Evolutionary conservation across 140 eudicot genomes (phyloP), one percentile per base, ranked within the genome.

Genomic region (Bidens hawaiensis): DNA sequence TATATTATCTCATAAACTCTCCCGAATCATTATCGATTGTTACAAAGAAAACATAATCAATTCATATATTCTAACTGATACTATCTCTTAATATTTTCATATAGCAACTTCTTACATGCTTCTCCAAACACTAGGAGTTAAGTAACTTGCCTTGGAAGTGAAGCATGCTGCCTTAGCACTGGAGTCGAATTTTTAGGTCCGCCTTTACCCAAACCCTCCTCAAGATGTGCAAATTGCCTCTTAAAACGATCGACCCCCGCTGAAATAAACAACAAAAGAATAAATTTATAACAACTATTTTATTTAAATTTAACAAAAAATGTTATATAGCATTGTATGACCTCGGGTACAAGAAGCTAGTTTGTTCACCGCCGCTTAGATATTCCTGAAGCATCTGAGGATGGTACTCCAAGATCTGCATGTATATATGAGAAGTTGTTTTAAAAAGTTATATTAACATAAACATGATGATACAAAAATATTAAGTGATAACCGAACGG

Each of bases 341-440:
- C 94, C 95, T 90, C 24, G 97, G 97, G 83, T 90, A 90, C 95
- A 90, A 83, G 76, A 90, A 90, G 85, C 95, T 90, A 55, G 94
- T 90, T 61, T 81, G 95, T 47, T 90, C 95, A 64, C 83, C 90
- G 36, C 94, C 97, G 26, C 83, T 85, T 46, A 76, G 75, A 75
- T 90, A 81, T 69, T 90, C 97, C 75, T 90, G 73, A 67, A 90
- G 95, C 94, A 90, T 86, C 74, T 90, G 95, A 9, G 97, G 97
- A 73, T 86, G 97, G 71, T 90, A 90, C 82, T 90, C 95, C 62
- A 90, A 74, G 42, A 90, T 90, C 97, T 90, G 79, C 63, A 60
- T 19, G 22, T 9, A n/a, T 30, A 67, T 24, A 11, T 24, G 9
- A 25, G 6, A 19, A 47, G 17, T 22, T 9, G 43, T 38, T 12